A percentile compares a stretch with the other conserved stretches of the same genome.
phyloP scores from a whole-genome alignment of 177 flowering plant species.

The Vitis hybrid region DNA sequence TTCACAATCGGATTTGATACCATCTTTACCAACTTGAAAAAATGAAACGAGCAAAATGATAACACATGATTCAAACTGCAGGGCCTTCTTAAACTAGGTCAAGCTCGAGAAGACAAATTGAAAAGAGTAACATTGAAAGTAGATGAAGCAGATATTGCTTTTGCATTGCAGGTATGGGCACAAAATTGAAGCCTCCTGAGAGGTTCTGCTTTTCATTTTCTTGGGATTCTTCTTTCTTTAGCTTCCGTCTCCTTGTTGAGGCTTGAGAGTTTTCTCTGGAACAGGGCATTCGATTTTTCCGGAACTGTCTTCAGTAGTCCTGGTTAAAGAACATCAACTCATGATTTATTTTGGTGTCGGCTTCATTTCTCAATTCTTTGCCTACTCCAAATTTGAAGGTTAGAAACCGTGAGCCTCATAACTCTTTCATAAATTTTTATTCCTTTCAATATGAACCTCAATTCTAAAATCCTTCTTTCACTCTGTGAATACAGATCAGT shows the following conservation, averaged over 20 bases:
- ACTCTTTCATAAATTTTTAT: no score
- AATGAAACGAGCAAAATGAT: neutral
- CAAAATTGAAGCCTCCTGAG: no score
- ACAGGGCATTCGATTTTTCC: slow-evolving; percentile 85
- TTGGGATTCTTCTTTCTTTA: neutral
- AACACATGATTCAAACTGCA: slow-evolving; percentile 26
- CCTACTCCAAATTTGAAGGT: no score
- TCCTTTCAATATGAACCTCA: no score
- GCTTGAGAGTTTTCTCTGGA: neutral
- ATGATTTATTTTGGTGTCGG: neutral
- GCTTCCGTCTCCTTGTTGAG: neutral
- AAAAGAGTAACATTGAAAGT: slow-evolving; percentile 63
- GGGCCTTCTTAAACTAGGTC: slow-evolving; percentile 78
- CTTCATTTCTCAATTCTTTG: neutral
- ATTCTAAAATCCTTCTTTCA: no score
- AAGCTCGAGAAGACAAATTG: slow-evolving; percentile 55
- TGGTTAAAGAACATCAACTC: neutral
- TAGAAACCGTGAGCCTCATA: no score
- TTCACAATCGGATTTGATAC: no score
- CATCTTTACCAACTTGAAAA: neutral
- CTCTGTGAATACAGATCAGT: no score
- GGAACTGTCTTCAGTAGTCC: slow-evolving; percentile 54
- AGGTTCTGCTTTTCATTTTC: neutral
- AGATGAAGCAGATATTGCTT: slow-evolving; percentile 68
- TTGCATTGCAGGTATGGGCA: slow-evolving; percentile 70